These are phyloP conservation scores for Penicillium chermesinum DNA, from an alignment of 495 filamentous ascomycete species.

Conservation along the genomic window DNA sequence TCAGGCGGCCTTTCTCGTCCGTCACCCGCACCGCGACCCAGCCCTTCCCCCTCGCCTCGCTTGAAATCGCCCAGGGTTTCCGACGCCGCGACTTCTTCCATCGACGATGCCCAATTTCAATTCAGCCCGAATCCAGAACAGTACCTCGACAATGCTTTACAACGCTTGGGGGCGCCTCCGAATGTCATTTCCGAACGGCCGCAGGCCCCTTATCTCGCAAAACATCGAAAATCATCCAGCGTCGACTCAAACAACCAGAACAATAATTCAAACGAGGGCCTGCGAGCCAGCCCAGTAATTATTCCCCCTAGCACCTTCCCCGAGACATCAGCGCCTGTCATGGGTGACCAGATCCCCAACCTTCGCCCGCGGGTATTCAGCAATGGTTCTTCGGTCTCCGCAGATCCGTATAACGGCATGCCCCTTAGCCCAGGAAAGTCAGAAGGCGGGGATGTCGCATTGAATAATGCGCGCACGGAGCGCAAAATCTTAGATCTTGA, in stretches of 20 bases:
- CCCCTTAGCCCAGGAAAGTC: conserved; percentile 43
- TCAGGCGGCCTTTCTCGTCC: conserved; percentile 37
- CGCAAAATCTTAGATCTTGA: conserved; percentile 96
- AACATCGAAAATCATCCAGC: conserved; percentile 39
- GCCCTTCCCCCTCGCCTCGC: conserved; percentile 35
- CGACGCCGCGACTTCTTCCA: conserved; percentile 22
- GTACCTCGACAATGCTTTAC: conserved; percentile 13
- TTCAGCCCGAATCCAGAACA: conserved; percentile 7
- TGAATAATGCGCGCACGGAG: conserved; percentile 75
- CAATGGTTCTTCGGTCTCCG: conserved; percentile 32
- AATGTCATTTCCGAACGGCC: conserved; percentile 16
- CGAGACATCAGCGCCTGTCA: conserved; percentile 20
- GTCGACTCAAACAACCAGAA: conserved; percentile 28
- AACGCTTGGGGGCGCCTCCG: conserved; percentile 18
- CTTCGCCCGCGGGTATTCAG: conserved; percentile 39
- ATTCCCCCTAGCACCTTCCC: conserved; percentile 19
- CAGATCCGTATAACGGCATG: conserved; percentile 25
- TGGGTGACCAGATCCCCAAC: conserved; percentile 28
- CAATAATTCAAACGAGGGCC: conserved; percentile 18
- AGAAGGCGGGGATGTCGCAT: conserved; percentile 54
- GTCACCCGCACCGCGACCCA: conserved; percentile 21
- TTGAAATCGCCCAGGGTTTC: conserved; percentile 37
- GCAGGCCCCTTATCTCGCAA: conserved; percentile 11
- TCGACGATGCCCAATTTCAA: conserved; percentile 17
- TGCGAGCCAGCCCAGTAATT: conserved; percentile 33